Conservation (phyloP, 805 yeast species). For the Suhomyces xylopsoci region DNA sequence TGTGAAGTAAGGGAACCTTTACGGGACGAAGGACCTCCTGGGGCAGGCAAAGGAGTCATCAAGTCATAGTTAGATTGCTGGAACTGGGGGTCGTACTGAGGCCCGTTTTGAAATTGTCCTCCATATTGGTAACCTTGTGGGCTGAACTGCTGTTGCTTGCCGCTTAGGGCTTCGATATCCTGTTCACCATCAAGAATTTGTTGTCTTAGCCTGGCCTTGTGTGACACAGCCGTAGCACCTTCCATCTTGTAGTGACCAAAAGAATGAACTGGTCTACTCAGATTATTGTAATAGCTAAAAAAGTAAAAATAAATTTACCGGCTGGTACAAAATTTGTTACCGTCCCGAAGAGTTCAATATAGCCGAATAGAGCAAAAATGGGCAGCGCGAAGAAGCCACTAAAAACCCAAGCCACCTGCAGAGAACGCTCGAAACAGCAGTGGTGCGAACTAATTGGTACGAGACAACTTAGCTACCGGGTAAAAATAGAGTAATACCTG, state of each 20-base stretch:
- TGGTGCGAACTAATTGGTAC: background rate
- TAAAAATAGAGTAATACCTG: background rate
- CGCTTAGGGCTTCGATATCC: constrained; percentile 18
- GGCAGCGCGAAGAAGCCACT: background rate
- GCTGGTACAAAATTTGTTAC: background rate
- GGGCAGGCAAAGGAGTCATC: constrained; percentile 21
- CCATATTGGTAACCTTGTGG: constrained; percentile 5
- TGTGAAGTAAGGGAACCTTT: constrained; percentile 39
- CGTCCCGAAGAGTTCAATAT: background rate
- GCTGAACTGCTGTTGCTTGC: constrained; percentile 5
- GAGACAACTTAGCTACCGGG: background rate
- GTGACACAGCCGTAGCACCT: constrained; percentile 5
- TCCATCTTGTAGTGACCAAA: constrained; percentile 2
- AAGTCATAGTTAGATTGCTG: constrained; percentile 23
- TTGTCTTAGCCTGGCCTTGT: constrained; percentile 28
- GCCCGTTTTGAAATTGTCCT: constrained; percentile 5
- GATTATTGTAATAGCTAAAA: background rate
- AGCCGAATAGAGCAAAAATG: background rate
- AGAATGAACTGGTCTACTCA: background rate
- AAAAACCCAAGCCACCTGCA: background rate
- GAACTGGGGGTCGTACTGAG: background rate
- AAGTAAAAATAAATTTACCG: background rate
- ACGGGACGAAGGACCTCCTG: constrained; percentile 17
- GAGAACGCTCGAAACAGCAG: background rate
- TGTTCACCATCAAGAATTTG: constrained; percentile 32